A percentile compares a stretch with the other conserved stretches of the same genome.
These are phyloP conservation scores for Candida easanensis DNA, from an alignment of 805 yeast genomes.

Conservation along the genomic window DNA sequence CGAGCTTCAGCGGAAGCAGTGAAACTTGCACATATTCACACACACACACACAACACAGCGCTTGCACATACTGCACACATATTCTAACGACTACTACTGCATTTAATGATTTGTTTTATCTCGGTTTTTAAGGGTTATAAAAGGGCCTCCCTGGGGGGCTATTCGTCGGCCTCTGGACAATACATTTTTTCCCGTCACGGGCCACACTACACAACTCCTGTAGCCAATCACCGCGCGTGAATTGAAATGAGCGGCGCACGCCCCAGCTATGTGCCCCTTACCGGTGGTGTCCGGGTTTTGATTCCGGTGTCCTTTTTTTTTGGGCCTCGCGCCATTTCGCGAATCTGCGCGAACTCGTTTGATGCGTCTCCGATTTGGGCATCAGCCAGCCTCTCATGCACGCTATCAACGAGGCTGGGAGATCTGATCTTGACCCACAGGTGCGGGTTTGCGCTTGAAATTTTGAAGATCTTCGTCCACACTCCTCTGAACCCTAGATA, in stretches of 20 bases:
- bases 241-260: slow-evolving; percentile 4
- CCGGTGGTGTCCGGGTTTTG: neutral
- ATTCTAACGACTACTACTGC: slow-evolving; percentile 3
- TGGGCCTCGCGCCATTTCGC: no score
- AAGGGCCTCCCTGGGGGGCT: neutral
- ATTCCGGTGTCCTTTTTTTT: neutral
- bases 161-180: neutral
- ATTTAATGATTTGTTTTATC: slow-evolving; percentile 2
- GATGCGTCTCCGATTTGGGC: no score
- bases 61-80: slow-evolving; percentile 6
- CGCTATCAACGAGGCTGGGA: no score
- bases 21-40: no score
- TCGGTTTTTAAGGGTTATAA: neutral
- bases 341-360: no score
- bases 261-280: neutral
- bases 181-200: neutral
- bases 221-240: slow-evolving; percentile 13
- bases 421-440: no score
- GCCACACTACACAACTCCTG: neutral
- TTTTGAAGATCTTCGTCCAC: no score
- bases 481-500: no score
- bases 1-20: slow-evolving; percentile 4
- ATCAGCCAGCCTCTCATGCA: no score
- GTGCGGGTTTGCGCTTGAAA: no score
- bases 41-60: neutral